phyloP scores from a whole-genome alignment of 2,329 filamentous ascomycete genomes.

The Alternaria sp. region DNA sequence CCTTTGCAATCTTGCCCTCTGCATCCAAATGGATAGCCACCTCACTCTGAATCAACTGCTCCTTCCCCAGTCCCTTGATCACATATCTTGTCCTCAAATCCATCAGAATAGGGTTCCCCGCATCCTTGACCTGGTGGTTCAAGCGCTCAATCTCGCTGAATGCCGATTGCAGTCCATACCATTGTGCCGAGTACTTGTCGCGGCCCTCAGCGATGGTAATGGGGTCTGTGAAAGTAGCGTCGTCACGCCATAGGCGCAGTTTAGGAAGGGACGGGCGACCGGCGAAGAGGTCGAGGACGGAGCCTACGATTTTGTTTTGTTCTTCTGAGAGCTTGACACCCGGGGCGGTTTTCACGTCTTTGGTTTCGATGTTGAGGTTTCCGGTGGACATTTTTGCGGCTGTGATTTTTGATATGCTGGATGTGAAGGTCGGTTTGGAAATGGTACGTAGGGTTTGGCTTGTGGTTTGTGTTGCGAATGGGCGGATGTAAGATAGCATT shows the following conservation, averaged over 20 bases:
- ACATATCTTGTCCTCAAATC: conserved; percentile 63
- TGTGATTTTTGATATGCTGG: conserved; percentile 20
- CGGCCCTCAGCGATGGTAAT: conserved; percentile 66
- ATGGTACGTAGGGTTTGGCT: conserved; percentile 23
- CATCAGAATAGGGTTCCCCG: conserved; percentile 68
- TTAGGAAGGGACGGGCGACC: conserved; percentile 67
- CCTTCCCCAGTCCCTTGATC: conserved; percentile 62
- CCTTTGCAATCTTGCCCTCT: conserved; percentile 58
- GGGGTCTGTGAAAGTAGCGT: conserved; percentile 67
- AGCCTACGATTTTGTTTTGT: conserved; percentile 66
- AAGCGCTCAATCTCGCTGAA: conserved; percentile 68
- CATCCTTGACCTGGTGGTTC: conserved; percentile 61
- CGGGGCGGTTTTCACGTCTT: conserved; percentile 61
- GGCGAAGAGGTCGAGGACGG: conserved; percentile 69
- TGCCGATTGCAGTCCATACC: conserved; percentile 67
- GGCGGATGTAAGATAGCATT: conserved; percentile 27
- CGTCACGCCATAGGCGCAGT: conserved; percentile 67
- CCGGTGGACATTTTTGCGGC: conserved; percentile 44
- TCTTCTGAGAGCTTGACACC: conserved; percentile 61
- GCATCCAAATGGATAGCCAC: conserved; percentile 58
- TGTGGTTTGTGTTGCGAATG: conserved; percentile 26
- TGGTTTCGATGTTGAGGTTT: conserved; percentile 62
- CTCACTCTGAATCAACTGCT: conserved; percentile 60
- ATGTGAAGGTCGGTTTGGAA: conserved; percentile 29
- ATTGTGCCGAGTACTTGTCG: conserved; percentile 62